These are phyloP conservation scores for Suillus plorans DNA, from an alignment of 768 basidiomycete species.

Conservation along the genomic window DNA sequence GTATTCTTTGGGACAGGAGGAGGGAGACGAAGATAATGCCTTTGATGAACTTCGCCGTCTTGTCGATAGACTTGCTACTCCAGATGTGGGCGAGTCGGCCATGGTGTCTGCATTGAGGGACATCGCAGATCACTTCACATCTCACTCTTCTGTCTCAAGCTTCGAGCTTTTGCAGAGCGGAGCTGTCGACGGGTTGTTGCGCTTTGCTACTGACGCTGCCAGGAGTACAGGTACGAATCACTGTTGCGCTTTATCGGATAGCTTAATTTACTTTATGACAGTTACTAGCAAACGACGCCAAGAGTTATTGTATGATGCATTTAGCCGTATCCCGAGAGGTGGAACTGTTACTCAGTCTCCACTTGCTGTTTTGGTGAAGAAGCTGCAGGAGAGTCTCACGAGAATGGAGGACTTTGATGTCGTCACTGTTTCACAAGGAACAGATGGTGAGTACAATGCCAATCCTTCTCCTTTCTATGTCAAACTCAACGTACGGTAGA, in stretches of 20 bases:
- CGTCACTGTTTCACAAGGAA: conserved; percentile 78
- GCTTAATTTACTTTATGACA: conserved; percentile 29
- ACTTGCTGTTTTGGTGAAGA: conserved; percentile 84
- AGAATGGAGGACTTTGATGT: conserved; percentile 97
- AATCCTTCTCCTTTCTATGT: conserved; percentile 4
- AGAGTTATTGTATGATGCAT: conserved; percentile 77
- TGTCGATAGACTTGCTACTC: conserved; percentile 60
- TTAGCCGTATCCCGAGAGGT: conserved; percentile 55
- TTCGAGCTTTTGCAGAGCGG: conserved; percentile 96
- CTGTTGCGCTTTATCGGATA: conserved; percentile 9
- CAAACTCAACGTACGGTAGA: conserved; percentile 43
- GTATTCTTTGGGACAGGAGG: conserved; percentile 60
- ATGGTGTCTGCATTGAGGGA: conserved; percentile 62
- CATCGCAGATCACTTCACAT: conserved; percentile 79
- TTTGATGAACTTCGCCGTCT: conserved; percentile 62
- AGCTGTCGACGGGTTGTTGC: conserved; percentile 82
- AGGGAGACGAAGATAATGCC: conserved; percentile 57
- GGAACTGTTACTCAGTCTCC: conserved; percentile 50
- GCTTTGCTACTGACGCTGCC: conserved; percentile 71
- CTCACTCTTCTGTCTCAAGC: conserved; percentile 82
- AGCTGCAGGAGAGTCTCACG: conserved; percentile 93
- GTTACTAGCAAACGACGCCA: conserved; percentile 67
- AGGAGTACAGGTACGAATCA: conserved; percentile 37
- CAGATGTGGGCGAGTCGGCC: conserved; percentile 60
- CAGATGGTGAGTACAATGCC: conserved; percentile 58